phyloP scores from a whole-genome alignment of 257 asterid genomes.

The Nicotiana sylvestris region DNA sequence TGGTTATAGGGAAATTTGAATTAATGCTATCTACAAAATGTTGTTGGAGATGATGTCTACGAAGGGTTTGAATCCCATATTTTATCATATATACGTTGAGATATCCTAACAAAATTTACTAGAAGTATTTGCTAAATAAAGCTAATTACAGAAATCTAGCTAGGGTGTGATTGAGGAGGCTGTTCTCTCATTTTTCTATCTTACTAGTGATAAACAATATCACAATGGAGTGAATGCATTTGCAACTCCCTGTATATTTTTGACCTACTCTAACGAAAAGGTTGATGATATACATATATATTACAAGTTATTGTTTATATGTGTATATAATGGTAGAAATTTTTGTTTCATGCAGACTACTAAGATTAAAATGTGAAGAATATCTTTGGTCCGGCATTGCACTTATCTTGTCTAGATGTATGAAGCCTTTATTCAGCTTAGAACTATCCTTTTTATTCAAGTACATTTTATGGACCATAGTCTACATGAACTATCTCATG shows the following conservation, averaged over 20 bases:
- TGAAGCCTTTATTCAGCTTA: not conserved
- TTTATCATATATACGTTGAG: no score
- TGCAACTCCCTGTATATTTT: not conserved
- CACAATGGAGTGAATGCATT: not conserved
- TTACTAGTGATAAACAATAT: no score
- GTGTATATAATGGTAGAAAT: not conserved
- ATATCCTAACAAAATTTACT: no score
- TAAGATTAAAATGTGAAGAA: not conserved
- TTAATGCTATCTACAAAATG: no score
- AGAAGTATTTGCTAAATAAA: not conserved
- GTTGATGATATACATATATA: not conserved
- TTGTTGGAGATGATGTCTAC: no score
- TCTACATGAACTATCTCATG: not conserved
- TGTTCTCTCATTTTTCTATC: no score
- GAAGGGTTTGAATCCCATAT: no score
- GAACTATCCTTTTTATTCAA: not conserved
- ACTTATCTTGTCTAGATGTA: constrained; percentile 1
- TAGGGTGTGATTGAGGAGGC: not conserved
- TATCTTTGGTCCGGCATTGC: not conserved
- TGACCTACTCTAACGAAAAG: not conserved
- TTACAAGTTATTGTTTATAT: not conserved
- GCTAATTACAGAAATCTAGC: no score
- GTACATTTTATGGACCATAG: not conserved
- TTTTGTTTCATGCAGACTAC: not conserved
- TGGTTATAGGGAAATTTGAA: no score